Conservation (phyloP, 2,329 filamentous ascomycete genomes). For the Colletotrichum nymphaeae region DNA sequence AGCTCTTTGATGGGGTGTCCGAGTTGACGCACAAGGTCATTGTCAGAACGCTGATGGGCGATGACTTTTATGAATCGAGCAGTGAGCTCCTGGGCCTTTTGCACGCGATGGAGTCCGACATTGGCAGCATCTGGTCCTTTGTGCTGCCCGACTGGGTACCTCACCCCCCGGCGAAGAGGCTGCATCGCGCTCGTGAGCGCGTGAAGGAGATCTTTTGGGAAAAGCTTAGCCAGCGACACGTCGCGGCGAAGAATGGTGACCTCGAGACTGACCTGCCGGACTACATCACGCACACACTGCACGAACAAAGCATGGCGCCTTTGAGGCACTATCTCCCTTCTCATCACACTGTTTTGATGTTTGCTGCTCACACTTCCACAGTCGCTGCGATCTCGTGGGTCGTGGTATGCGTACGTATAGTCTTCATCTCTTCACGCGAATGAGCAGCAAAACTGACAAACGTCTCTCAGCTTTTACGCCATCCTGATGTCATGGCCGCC, state of each 20-base stretch:
- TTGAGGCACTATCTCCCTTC: conserved; percentile 29
- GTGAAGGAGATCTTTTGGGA: conserved; percentile 36
- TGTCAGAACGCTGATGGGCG: conserved; percentile 35
- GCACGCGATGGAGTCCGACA: conserved; percentile 32
- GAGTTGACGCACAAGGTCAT: conserved; percentile 32
- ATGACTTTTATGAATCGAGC: conserved; percentile 36
- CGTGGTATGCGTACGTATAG: conserved; percentile 33
- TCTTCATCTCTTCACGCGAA: background rate
- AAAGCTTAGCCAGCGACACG: conserved; percentile 30
- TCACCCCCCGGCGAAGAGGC: conserved; percentile 25
- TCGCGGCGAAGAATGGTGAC: conserved; percentile 11
- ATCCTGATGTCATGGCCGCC: conserved; percentile 33
- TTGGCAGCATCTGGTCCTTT: conserved; percentile 25
- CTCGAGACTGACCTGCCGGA: conserved; percentile 27
- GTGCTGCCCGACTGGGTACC: conserved; percentile 36
- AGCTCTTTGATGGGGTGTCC: conserved; percentile 32
- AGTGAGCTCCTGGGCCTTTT: conserved; percentile 34
- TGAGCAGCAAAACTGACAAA: background rate
- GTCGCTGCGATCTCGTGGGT: conserved; percentile 35
- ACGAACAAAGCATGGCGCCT: conserved; percentile 29
- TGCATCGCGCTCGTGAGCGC: conserved; percentile 32
- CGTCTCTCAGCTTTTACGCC: conserved; percentile 30
- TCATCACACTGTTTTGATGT: conserved; percentile 37
- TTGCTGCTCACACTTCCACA: conserved; percentile 36
- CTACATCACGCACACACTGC: conserved; percentile 37